Base-by-base conservation (phyloP, 202 grass and related monocot genomes). In the Digitaria exilis region DNA sequence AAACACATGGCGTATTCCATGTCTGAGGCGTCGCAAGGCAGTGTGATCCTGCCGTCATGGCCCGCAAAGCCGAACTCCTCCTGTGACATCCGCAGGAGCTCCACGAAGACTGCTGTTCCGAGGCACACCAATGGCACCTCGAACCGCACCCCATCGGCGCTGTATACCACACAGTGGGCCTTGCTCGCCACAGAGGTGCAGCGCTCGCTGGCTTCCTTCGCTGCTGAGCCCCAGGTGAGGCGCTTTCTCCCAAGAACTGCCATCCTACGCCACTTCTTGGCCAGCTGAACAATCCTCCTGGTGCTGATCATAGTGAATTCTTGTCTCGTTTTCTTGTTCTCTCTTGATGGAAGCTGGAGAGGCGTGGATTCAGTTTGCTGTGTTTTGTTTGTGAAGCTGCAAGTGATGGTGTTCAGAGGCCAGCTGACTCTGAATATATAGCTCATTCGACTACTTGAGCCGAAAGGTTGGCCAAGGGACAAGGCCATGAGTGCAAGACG, bases 91-190 rank as follows among this genome's bases (percentile, higher is more conserved):
- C 52, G 77, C 54, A 93, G 69, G 45, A 94, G 82, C 75, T 88
- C 85, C 39, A 22, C 3, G 45, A 93, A 88, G 68, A 94, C 76
- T 5, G 0, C 52, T 0, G 80, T 91, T 28, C 75, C 19, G 24
- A 94, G 84, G 68, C 82, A 91, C 4, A 11, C 60, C 22, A 91
- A 79, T 42, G 92, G 89, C 35, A 91, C 71, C 76, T 84, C 68
- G 9, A 94, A 91, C 56, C 84, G 29, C 43, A 17, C 75, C 9
- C 81, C 62, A 1, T 89, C 89, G 0, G 37, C n/a, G 0, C 77
- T 89, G 52, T 94, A 94, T 45, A 94, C 42, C 12, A 77, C 50
- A 6, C 75, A 87, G 26, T 94, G 89, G 14, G 75, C 89, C 78
- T 92, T 92, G 44, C 58, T 64, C 32, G 66, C 82, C 59, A 88